Evolutionary conservation across 192 early-diverging fungal genomes (phyloP).

Genomic region (Lobosporangium transversale): DNA sequence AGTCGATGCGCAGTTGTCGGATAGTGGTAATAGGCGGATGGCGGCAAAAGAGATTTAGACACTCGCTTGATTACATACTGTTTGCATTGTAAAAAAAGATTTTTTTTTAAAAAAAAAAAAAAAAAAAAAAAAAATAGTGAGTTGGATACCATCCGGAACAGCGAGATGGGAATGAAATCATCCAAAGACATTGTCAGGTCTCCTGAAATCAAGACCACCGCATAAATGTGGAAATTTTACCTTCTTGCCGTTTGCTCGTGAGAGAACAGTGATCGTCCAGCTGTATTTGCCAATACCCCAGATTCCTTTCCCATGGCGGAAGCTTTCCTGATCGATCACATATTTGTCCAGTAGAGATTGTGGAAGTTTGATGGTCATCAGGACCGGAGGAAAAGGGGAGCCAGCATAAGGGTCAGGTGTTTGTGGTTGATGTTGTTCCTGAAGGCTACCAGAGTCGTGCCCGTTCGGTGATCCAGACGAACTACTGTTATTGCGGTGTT

Average conservation of each 20-base stretch:
- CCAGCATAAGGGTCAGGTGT: conserved; percentile 29
- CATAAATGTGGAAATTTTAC: no score
- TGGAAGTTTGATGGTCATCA: conserved; percentile 34
- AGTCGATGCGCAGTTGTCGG: conserved; percentile 47
- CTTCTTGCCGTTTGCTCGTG: conserved; percentile 44
- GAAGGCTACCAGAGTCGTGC: not conserved
- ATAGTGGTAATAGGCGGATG: conserved; percentile 51
- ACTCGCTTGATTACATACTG: conserved; percentile 52
- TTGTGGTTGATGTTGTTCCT: conserved; percentile 26
- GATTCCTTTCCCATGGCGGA: conserved; percentile 48
- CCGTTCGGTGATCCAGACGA: conserved; percentile 1
- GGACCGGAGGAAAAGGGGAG: conserved; percentile 32
- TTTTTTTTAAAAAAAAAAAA: no score
- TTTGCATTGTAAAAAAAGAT: not conserved
- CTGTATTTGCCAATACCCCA: conserved; percentile 51
- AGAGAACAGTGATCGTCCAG: conserved; percentile 42
- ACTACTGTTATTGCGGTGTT: conserved; percentile 9
- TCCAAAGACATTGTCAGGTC: no score
- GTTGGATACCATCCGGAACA: no score
- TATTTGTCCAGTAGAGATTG: conserved; percentile 49
- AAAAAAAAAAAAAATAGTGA: conserved; percentile 7
- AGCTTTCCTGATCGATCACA: conserved; percentile 41
- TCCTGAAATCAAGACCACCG: no score
- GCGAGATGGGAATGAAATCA: no score
- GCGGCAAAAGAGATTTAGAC: conserved; percentile 41